These are phyloP conservation scores for Trichoderma citrinoviride DNA, from an alignment of 2,329 filamentous ascomycete genomes.

Conservation along the genomic window DNA sequence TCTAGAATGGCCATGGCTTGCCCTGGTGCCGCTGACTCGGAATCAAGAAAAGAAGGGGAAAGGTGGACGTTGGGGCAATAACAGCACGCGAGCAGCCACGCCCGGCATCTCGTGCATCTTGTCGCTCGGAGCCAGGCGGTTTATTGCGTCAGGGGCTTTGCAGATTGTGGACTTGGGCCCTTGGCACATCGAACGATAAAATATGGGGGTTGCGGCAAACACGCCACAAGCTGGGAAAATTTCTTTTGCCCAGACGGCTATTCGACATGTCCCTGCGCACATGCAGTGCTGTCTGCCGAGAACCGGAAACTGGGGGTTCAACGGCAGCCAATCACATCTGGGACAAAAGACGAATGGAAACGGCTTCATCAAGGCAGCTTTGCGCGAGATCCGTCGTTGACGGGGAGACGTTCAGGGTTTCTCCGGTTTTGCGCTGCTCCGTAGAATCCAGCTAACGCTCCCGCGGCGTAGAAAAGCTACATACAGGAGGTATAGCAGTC, in stretches of 20 bases:
- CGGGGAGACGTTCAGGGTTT: neutral
- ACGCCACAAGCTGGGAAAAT: constrained; percentile 5
- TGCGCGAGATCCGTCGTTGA: neutral
- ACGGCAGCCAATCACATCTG: neutral
- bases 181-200: constrained; percentile 20
- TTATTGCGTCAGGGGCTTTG: constrained; percentile 13
- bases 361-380: neutral
- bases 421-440: neutral
- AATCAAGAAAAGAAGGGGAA: neutral
- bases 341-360: neutral
- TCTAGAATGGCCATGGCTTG: constrained; percentile 4
- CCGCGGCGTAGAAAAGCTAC: neutral
- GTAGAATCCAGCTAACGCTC: neutral
- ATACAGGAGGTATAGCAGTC: neutral
- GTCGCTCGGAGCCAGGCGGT: constrained; percentile 1
- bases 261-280: neutral
- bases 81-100: constrained; percentile 3
- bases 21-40: neutral
- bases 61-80: neutral
- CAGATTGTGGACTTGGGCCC: constrained; percentile 5
- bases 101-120: neutral
- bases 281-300: constrained; percentile 11
- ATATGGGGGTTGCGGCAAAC: constrained; percentile 9
- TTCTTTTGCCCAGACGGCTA: neutral
- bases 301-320: constrained; percentile 7